A percentile compares a stretch with the other conserved stretches of the same genome.
Evolutionary conservation across 1,139 yeast genomes (phyloP).

Genomic region (Kluyveromyces sp.): DNA sequence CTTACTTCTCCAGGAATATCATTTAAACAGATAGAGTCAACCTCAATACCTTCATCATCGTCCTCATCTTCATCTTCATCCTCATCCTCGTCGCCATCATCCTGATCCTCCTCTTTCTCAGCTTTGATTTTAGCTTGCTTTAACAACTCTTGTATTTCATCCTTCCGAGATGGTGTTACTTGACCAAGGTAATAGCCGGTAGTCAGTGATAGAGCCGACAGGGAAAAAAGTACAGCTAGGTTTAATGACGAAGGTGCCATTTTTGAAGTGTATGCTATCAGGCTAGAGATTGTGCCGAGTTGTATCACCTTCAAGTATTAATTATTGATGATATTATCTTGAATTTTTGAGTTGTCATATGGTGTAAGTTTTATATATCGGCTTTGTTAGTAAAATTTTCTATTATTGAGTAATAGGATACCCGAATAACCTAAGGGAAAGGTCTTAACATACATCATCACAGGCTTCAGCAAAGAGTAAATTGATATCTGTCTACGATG

Average conservation of each 20-base stretch:
- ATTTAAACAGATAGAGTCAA: constrained; percentile 52
- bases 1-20: constrained; percentile 70
- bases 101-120: constrained; percentile 12
- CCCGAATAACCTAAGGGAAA: too few species aligned
- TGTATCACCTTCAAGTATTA: too few species aligned
- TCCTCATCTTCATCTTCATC: constrained; percentile 36
- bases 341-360: too few species aligned
- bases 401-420: too few species aligned
- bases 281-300: too few species aligned
- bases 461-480: too few species aligned
- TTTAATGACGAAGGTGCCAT: constrained; percentile 5
- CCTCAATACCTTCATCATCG: constrained; percentile 43
- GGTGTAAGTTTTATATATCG: too few species aligned
- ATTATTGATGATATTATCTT: too few species aligned
- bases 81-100: constrained; percentile 16
- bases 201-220: constrained; percentile 23
- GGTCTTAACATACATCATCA: too few species aligned
- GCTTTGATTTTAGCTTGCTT: constrained; percentile 14
- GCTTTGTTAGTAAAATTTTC: too few species aligned
- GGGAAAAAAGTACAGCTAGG: constrained; percentile 6
- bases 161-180: constrained; percentile 9
- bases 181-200: constrained; percentile 26
- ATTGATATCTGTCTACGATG: too few species aligned
- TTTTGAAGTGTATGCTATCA: neutral
- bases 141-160: constrained; percentile 14